phyloP scores from a whole-genome alignment of 306 rosid species.

The Fragaria ananassa region DNA sequence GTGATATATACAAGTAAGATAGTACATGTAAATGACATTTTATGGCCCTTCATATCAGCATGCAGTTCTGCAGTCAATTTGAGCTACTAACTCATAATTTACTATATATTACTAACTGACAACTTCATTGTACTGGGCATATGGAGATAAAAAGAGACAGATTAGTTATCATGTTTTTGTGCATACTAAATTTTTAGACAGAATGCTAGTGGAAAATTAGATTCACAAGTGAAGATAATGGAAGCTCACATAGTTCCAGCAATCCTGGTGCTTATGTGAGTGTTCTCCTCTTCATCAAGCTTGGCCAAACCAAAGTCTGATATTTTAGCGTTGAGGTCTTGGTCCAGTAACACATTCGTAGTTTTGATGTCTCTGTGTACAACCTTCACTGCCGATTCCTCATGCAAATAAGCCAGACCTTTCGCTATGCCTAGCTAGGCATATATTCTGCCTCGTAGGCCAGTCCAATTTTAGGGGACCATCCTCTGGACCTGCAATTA shows the following conservation, averaged over 20 bases:
- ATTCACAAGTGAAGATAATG: not conserved
- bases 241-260: constrained; percentile 51
- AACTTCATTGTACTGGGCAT: not conserved
- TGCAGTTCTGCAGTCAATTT: not conserved
- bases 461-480: constrained; percentile 38
- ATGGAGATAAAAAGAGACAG: constrained; percentile 21
- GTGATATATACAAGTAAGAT: not conserved
- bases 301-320: constrained; percentile 72
- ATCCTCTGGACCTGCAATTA: constrained; percentile 6
- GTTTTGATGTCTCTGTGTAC: constrained; percentile 76
- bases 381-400: constrained; percentile 56
- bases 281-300: constrained; percentile 52
- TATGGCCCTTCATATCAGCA: not conserved
- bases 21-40: not conserved
- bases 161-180: not conserved
- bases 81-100: not conserved
- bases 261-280: constrained; percentile 50
- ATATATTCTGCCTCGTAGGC: constrained; percentile 59
- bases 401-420: constrained; percentile 63
- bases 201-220: not conserved
- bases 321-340: constrained; percentile 52
- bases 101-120: not conserved
- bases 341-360: constrained; percentile 45
- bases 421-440: constrained; percentile 64
- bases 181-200: not conserved